phyloP scores from a whole-genome alignment of 352 stramenopile genomes.

The Aphanomyces cochlioides region DNA sequence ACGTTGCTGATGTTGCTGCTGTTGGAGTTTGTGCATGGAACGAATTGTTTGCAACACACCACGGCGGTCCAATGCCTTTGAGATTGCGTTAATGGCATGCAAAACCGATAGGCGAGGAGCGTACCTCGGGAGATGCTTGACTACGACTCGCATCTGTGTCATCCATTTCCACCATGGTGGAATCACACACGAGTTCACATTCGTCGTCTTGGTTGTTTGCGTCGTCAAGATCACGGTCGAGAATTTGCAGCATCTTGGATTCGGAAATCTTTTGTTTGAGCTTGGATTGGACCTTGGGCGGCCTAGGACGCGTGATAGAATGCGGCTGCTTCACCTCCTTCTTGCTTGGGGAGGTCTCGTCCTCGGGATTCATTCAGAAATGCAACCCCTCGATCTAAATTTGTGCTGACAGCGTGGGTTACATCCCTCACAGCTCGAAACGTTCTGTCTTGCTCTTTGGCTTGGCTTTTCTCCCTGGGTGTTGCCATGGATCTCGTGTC shows the following conservation, averaged over 20 bases:
- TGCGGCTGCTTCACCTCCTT: not conserved
- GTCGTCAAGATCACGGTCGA: constrained; percentile 15
- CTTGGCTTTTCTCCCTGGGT: no score
- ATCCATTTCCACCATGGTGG: constrained; percentile 23
- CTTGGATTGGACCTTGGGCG: constrained; percentile 26
- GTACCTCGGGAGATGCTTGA: no score
- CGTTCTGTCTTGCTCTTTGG: no score
- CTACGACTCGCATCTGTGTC: no score
- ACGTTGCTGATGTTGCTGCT: not conserved
- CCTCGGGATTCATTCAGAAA: constrained; percentile 21
- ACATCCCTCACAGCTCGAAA: no score
- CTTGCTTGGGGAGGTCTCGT: constrained; percentile 8
- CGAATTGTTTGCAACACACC: constrained; percentile 28
- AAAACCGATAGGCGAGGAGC: no score
- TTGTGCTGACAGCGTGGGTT: no score
- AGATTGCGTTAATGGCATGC: no score
- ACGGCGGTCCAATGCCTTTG: constrained; percentile 22
- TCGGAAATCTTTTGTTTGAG: constrained; percentile 30
- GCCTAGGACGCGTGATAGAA: not conserved
- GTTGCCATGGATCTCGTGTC: no score
- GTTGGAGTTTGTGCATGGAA: constrained; percentile 20
- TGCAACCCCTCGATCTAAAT: no score
- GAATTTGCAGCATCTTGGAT: constrained; percentile 29
- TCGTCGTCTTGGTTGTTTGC: constrained; percentile 24
- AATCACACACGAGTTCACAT: constrained; percentile 26